Evolutionary conservation across 2,329 filamentous ascomycete species (phyloP).

Genomic region (Aspergillus aculeatus): DNA sequence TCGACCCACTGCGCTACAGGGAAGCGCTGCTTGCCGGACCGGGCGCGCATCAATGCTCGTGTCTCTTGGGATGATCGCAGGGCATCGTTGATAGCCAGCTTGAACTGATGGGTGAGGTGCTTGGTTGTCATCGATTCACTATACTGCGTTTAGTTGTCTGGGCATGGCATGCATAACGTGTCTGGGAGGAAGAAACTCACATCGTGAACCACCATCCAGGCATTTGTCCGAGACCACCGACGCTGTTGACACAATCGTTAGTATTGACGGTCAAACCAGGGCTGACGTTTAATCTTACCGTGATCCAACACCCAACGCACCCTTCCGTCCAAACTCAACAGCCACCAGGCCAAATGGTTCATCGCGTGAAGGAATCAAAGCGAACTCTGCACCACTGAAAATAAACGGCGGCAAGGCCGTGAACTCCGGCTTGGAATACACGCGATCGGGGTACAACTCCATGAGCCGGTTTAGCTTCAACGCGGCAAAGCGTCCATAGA

Average conservation of each 20-base stretch:
- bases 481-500: constrained; percentile 66
- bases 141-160: not conserved
- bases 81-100: constrained; percentile 59
- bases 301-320: constrained; percentile 64
- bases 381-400: constrained; percentile 66
- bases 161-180: not conserved
- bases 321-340: constrained; percentile 66
- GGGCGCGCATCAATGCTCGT: constrained; percentile 61
- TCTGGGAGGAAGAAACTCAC: not conserved
- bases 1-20: constrained; percentile 66
- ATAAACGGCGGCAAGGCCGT: constrained; percentile 64
- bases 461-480: constrained; percentile 63
- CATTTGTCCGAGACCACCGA: constrained; percentile 66
- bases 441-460: constrained; percentile 62
- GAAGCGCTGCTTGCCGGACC: constrained; percentile 64
- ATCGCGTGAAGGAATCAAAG: constrained; percentile 65
- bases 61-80: constrained; percentile 56
- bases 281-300: constrained; percentile 14
- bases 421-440: constrained; percentile 66
- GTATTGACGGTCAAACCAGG: not conserved
- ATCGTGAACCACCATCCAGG: constrained; percentile 69
- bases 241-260: constrained; percentile 32
- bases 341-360: constrained; percentile 68
- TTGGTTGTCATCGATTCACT: constrained; percentile 59
- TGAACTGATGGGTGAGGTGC: constrained; percentile 64